Percentiles rank a stretch among this genome's conserved stretches.
Conservation (phyloP, 2,329 filamentous ascomycete genomes). For the Fusarium pseudoanthophilum region DNA sequence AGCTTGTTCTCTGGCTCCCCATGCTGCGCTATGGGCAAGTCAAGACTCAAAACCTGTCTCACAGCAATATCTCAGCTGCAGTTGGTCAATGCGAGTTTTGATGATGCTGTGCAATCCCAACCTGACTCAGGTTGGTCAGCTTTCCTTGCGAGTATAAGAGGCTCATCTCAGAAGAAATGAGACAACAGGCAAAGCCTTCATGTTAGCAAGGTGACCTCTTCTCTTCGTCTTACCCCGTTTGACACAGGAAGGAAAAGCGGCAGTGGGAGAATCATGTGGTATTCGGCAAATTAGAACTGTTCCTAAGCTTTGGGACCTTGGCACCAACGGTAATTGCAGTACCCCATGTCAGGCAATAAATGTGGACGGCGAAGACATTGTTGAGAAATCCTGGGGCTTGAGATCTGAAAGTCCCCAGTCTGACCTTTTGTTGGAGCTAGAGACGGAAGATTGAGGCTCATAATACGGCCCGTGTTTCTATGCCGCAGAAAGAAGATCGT, state of each 20-base stretch:
- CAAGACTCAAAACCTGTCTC: constrained; percentile 11
- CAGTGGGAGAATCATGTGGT: background rate
- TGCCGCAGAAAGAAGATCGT: constrained; percentile 12
- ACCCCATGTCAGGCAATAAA: constrained; percentile 22
- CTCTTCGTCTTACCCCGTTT: background rate
- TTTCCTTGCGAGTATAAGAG: background rate
- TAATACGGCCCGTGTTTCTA: constrained; percentile 3
- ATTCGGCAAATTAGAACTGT: background rate
- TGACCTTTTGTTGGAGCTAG: constrained; percentile 2
- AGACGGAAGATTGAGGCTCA: constrained; percentile 9
- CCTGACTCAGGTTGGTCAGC: background rate
- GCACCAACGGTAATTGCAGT: constrained; percentile 32
- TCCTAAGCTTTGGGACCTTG: background rate
- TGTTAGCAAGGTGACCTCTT: background rate
- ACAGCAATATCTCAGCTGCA: constrained; percentile 16
- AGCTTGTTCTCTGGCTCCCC: constrained; percentile 18
- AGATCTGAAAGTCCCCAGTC: background rate
- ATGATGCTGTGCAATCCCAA: background rate
- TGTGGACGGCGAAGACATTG: constrained; percentile 11
- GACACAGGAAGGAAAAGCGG: background rate
- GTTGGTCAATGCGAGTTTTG: background rate
- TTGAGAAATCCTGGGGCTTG: background rate
- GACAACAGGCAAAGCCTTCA: background rate
- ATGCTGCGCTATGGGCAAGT: constrained; percentile 25
- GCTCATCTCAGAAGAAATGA: background rate